Evolutionary conservation across 2,329 filamentous ascomycete genomes (phyloP), one percentile per base, ranked within the genome.

Genomic region (Diatrype stigma): DNA sequence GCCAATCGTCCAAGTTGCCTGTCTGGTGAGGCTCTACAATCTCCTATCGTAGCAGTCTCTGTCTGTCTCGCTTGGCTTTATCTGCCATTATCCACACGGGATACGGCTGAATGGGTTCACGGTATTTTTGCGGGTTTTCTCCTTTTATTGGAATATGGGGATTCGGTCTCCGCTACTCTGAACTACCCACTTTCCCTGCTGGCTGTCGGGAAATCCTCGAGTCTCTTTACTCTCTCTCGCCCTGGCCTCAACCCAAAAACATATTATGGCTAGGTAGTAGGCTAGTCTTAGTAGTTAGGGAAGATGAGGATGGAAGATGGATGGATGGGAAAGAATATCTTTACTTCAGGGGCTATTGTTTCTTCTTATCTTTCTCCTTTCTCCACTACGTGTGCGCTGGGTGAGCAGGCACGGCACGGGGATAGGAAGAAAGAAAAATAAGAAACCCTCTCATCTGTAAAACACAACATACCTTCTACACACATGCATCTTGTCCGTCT

Each of bases 401-500:
- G 49, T 51, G 49, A 51, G 49, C 49, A 51, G 14, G 49, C 49
- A 47, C 38, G 30, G 28, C 37, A 44, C 19, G 40, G 26, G 26
- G 26, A 30, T 5, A 10, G 26, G 10, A 30, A 30, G 26, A 10
- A 30, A 30, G 10, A 6, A 30, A n/a, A n/a, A n/a, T n/a, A n/a
- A n/a, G n/a, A n/a, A n/a, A n/a, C n/a, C n/a, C 17, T 40, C 11
- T 21, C 37, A 17, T 40, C 17, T 40, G 37, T 40, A 40, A 40
- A 40, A 30, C 26, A 30, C 10, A 6, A 30, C 26, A 30, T 30
- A 30, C n/a, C n/a, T n/a, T n/a, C n/a, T n/a, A n/a, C n/a, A n/a
- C n/a, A n/a, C n/a, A 30, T 6, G 6, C 6, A 30, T 30, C 26
- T 30, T 30, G 26, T 30, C 26, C n/a, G n/a, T n/a, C 53, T 57